phyloP scores from a whole-genome alignment of 148 eudicot species.

The Euryodendron excelsum region DNA sequence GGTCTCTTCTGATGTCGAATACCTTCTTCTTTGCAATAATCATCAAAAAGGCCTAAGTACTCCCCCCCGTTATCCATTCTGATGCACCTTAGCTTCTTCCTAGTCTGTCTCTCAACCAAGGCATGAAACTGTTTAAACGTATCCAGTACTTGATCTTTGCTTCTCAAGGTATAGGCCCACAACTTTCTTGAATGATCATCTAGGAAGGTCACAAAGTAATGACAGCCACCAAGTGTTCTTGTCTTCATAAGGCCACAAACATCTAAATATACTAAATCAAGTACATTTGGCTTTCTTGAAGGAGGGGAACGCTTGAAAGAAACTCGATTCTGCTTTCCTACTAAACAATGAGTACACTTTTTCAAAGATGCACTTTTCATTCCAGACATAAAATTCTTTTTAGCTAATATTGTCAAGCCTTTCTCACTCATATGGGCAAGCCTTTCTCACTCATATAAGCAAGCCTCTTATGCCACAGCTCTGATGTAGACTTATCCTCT shows the following conservation, averaged over 20 bases:
- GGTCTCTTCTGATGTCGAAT: conserved; percentile 10
- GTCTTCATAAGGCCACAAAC: neutral
- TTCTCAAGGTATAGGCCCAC: neutral
- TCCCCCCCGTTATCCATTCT: neutral
- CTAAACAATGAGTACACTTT: neutral
- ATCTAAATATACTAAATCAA: neutral
- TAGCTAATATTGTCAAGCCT: neutral
- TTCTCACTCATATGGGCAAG: neutral
- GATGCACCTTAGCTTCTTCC: conserved; percentile 1
- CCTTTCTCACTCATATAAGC: no score
- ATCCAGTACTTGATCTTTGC: neutral
- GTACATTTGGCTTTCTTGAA: conserved; percentile 1
- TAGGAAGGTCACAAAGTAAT: conserved; percentile 1
- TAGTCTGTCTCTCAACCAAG: conserved; percentile 1
- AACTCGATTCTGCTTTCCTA: neutral
- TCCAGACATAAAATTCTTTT: neutral
- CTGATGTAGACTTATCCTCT: neutral
- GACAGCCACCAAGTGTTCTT: neutral
- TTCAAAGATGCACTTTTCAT: neutral
- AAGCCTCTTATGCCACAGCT: neutral
- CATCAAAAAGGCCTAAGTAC: conserved; percentile 2
- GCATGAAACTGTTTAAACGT: neutral
- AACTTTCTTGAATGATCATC: neutral
- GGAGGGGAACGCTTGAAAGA: conserved; percentile 1
- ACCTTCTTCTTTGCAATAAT: neutral